Evolutionary conservation across 257 asterid species (phyloP), one percentile per base, ranked within the genome.

Genomic region (Capsicum pubescens): DNA sequence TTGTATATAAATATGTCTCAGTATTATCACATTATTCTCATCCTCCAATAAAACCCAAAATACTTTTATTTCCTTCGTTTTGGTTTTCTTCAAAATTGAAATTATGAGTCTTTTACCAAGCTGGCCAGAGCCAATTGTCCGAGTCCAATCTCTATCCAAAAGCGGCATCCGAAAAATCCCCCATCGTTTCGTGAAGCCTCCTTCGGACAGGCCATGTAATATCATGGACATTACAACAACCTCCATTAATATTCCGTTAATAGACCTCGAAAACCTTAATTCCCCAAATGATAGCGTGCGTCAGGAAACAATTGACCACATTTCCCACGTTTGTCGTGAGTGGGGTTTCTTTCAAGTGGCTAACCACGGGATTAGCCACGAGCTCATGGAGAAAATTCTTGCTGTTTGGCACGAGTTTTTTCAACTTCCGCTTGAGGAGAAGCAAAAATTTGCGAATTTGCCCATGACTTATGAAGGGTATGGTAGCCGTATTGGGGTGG

Each of bases 291-390:
- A 50, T 0, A 9, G 56, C 0, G 11, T 90, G 32, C 90, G 92
- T 4, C 71, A 79, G 21, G 72, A 36, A 36, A 84, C 94, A 1
- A 80, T 88, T 7, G 83, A 17, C 63, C 32, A n/a, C 46, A 83
- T 96, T 69, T 89, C 86, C 83, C 77, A 14, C 8, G 99, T 97
- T 0, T 96, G 98, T 89, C 87, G 91, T 2, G 92, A 94, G 83
- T 94, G 98, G 99, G 98, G 99, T 0, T 96, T 96, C 80, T 96
- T 96, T 81, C 99, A 94, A 87, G 94, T 91, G 88, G 91, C 90
- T 82, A 94, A 92, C 92, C 99, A 96, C 77, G 95, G 98, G 12
- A 95, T 96, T 39, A 80, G 85, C 88, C 89, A 50, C 59, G 90
- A 87, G 80, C 58, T 91, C 83, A 92, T 94, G 97, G 85, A 35